phyloP scores from a whole-genome alignment of 208 protist genomes.

The Leishmania arabica region DNA sequence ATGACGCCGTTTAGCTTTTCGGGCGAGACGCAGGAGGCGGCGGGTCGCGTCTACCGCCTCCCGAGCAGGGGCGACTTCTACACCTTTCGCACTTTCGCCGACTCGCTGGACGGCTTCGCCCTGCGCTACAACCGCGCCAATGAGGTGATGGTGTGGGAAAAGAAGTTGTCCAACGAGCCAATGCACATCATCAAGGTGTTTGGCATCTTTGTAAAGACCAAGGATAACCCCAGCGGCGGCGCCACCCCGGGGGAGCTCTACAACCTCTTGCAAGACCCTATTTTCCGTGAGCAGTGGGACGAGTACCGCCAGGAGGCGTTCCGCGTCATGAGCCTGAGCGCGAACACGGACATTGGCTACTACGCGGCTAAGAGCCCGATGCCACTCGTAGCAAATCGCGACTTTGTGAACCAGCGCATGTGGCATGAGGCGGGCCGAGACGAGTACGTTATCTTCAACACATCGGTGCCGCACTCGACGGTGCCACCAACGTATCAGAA shows the following conservation, averaged over 20 bases:
- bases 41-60: constrained; percentile 56
- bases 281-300: constrained; percentile 86
- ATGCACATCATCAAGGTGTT: constrained; percentile 88
- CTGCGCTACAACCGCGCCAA: constrained; percentile 51
- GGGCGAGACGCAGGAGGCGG: constrained; percentile 41
- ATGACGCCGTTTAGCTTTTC: constrained; percentile 61
- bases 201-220: constrained; percentile 55
- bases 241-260: constrained; percentile 57
- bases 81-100: constrained; percentile 73
- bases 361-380: constrained; percentile 86
- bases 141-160: constrained; percentile 73
- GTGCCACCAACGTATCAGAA: constrained; percentile 59
- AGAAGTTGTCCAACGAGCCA: constrained; percentile 61
- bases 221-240: constrained; percentile 30
- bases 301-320: constrained; percentile 70
- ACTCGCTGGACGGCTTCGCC: constrained; percentile 75
- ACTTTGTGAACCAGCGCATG: constrained; percentile 92
- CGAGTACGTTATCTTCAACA: constrained; percentile 93
- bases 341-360: constrained; percentile 90
- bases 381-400: constrained; percentile 71
- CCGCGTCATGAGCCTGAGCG: constrained; percentile 62
- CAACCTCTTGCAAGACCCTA: constrained; percentile 85
- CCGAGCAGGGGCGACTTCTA: constrained; percentile 61
- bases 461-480: constrained; percentile 67
- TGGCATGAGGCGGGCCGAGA: constrained; percentile 71